Evolutionary conservation across 2,329 filamentous ascomycete genomes (phyloP).

Genomic region (Rosellinia necatrix): DNA sequence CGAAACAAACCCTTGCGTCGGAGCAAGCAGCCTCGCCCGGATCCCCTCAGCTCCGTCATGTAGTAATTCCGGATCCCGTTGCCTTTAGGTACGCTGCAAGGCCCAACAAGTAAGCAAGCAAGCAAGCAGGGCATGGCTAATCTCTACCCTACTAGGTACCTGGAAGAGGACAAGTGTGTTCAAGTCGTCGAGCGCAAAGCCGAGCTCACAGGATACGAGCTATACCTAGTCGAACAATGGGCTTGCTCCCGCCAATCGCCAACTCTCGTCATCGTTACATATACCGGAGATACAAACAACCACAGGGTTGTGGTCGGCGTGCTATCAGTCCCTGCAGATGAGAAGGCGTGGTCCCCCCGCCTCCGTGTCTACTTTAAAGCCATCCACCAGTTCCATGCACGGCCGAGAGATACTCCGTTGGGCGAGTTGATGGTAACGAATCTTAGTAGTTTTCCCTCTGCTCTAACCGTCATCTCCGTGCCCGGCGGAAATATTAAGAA

Average conservation of each 20-base stretch:
- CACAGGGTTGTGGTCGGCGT: conserved; percentile 81
- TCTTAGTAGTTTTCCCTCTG: conserved; percentile 87
- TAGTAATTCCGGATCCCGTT: conserved; percentile 64
- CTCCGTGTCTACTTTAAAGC: conserved; percentile 85
- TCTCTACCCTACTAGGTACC: conserved; percentile 57
- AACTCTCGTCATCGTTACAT: conserved; percentile 89
- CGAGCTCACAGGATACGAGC: conserved; percentile 80
- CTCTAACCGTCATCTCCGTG: conserved; percentile 87
- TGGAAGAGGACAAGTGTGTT: conserved; percentile 83
- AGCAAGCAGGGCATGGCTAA: conserved; percentile 13
- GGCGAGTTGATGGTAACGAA: conserved; percentile 95
- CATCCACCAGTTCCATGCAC: conserved; percentile 82
- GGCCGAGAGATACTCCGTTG: conserved; percentile 78
- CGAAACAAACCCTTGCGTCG: conserved; percentile 19
- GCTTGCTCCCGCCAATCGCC: conserved; percentile 89
- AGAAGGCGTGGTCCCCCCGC: conserved; percentile 77
- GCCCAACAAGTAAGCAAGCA: background rate
- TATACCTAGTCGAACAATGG: conserved; percentile 97
- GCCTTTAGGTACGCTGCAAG: conserved; percentile 53
- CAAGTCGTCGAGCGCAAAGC: conserved; percentile 73
- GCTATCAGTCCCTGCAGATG: conserved; percentile 79
- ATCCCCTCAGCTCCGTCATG: conserved; percentile 46
- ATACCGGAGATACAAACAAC: conserved; percentile 80
- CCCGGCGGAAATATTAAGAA: conserved; percentile 83
- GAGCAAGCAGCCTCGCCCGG: conserved; percentile 35